Evolutionary conservation across 2,329 filamentous ascomycete species (phyloP).

Genomic region (Fusarium odoratissimum): DNA sequence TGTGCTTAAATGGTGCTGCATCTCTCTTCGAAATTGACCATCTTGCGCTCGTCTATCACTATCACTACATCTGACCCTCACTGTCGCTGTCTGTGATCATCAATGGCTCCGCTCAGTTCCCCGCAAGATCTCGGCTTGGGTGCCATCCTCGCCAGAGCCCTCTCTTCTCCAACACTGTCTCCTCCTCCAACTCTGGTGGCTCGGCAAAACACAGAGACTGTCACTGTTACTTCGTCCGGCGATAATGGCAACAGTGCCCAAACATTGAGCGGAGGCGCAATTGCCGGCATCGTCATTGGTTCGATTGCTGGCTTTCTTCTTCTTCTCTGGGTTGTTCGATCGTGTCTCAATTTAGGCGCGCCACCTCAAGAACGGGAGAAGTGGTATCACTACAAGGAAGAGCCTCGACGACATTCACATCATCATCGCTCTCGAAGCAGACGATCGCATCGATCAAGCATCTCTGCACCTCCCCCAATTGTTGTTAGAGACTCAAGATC

Average conservation of each 20-base stretch:
- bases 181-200: constrained; percentile 26
- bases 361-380: constrained; percentile 49
- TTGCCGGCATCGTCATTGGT: constrained; percentile 43
- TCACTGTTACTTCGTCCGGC: constrained; percentile 46
- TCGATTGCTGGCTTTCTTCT: constrained; percentile 48
- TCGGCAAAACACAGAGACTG: constrained; percentile 43
- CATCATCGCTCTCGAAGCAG: constrained; percentile 41
- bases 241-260: constrained; percentile 22
- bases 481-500: constrained; percentile 37
- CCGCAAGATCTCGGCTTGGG: constrained; percentile 26
- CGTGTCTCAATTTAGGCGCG: constrained; percentile 56
- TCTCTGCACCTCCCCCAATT: constrained; percentile 42
- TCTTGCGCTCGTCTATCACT: neutral
- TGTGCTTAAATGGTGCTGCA: constrained; percentile 4
- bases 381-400: constrained; percentile 49
- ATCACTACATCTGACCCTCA: neutral
- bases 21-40: neutral
- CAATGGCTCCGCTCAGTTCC: constrained; percentile 34
- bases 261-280: constrained; percentile 59
- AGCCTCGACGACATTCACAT: constrained; percentile 24
- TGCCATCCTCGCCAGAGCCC: constrained; percentile 21
- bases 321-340: constrained; percentile 60
- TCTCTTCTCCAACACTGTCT: constrained; percentile 29
- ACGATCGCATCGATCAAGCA: constrained; percentile 38
- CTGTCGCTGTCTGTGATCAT: neutral